These are phyloP conservation scores for Tylopilus sp. DNA, from an alignment of 1,284 basidiomycete species.

Conservation along the genomic window DNA sequence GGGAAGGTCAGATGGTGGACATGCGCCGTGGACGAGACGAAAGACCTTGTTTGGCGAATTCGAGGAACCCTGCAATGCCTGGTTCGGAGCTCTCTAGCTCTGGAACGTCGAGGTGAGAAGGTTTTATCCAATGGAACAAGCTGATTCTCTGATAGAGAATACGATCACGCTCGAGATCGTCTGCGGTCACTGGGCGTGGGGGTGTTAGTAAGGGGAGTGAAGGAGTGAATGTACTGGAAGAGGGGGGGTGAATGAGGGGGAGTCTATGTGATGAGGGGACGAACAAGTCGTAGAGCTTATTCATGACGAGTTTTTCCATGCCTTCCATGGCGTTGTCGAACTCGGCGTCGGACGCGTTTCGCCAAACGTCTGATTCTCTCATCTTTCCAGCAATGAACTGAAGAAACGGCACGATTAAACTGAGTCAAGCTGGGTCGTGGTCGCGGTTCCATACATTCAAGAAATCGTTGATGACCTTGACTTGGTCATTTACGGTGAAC, in stretches of 20 bases:
- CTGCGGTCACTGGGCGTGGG: conserved; percentile 81
- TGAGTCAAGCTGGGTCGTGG: conserved; percentile 1
- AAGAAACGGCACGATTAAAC: conserved; percentile 11
- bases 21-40: not conserved
- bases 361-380: conserved; percentile 83
- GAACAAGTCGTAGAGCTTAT: conserved; percentile 89
- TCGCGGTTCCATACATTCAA: conserved; percentile 58
- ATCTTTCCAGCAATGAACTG: conserved; percentile 89
- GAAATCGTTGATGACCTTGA: conserved; percentile 93
- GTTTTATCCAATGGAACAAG: conserved; percentile 88
- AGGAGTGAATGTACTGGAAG: conserved; percentile 86
- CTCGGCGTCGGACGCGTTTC: conserved; percentile 69
- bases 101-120: conserved; percentile 87
- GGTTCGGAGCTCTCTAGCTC: conserved; percentile 35
- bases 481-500: conserved; percentile 86
- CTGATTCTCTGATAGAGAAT: conserved; percentile 89
- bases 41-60: conserved; percentile 89
- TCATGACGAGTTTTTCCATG: conserved; percentile 99
- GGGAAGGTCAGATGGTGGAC: not conserved
- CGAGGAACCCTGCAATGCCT: conserved; percentile 79
- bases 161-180: conserved; percentile 93
- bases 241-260: conserved; percentile 6
- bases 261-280: conserved; percentile 4
- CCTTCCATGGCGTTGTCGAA: conserved; percentile 98
- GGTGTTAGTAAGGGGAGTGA: conserved; percentile 63